phyloP scores from a whole-genome alignment of 768 basidiomycete species.

The Xerocomellus dryophilus region DNA sequence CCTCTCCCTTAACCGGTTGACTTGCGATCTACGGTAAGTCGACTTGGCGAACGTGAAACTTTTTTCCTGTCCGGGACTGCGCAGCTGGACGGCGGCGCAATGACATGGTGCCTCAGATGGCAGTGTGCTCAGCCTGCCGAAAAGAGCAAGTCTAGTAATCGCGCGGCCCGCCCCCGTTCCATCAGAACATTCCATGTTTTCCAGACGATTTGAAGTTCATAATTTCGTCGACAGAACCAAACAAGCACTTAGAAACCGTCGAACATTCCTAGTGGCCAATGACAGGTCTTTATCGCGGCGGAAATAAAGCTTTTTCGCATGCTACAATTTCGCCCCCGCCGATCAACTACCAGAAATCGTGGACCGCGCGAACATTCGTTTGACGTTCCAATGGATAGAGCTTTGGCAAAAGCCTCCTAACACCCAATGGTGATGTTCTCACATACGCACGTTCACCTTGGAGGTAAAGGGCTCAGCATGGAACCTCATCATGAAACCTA shows the following conservation, averaged over 20 bases:
- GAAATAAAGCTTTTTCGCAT: conserved; percentile 9
- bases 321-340: background rate
- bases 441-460: background rate
- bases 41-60: background rate
- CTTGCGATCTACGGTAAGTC: background rate
- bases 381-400: background rate
- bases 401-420: background rate
- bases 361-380: conserved; percentile 1
- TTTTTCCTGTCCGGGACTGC: background rate
- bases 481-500: background rate
- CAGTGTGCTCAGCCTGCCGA: conserved; percentile 3
- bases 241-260: conserved; percentile 3
- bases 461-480: conserved; percentile 8
- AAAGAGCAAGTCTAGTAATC: conserved; percentile 18
- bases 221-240: conserved; percentile 25
- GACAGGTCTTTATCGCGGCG: conserved; percentile 9
- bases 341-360: background rate
- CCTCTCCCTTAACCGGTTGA: background rate
- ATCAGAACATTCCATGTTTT: conserved; percentile 25
- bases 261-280: background rate
- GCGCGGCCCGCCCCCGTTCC: conserved; percentile 20
- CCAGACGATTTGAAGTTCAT: conserved; percentile 5
- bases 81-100: background rate
- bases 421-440: background rate
- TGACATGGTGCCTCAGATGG: background rate